These are phyloP conservation scores for Flaveria ramosissima DNA, from an alignment of 129 eudicot species.

Conservation along the genomic window DNA sequence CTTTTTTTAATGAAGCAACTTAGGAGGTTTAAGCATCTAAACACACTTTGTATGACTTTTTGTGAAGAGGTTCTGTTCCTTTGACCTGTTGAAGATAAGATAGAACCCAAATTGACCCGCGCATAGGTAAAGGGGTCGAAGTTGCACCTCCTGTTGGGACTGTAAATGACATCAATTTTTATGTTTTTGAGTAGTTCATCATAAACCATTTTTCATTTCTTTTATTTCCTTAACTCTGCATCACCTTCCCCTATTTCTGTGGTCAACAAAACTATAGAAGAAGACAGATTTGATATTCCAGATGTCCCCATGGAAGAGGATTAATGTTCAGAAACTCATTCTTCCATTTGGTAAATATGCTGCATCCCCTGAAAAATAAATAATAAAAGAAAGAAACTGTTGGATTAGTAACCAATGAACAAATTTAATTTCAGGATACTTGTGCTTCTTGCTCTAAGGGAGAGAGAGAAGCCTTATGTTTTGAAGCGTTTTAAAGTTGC, in stretches of 20 bases:
- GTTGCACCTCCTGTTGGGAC: too few species aligned
- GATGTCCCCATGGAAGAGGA: constrained; percentile 99
- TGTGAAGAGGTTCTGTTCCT: background rate
- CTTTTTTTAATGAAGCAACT: background rate
- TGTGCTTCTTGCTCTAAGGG: background rate
- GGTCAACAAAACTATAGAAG: constrained; percentile 64
- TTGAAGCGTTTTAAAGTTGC: background rate
- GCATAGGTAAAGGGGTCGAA: background rate
- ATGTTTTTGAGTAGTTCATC: too few species aligned
- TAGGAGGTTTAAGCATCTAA: background rate
- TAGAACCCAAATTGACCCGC: background rate
- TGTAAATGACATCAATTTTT: too few species aligned
- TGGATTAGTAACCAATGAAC: background rate
- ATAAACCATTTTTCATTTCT: background rate
- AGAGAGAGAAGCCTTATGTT: background rate
- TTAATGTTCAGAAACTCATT: constrained; percentile 22
- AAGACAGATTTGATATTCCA: constrained; percentile 89
- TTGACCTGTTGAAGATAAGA: background rate
- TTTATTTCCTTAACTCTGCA: constrained; percentile 45
- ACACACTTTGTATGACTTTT: too few species aligned
- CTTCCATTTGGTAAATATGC: too few species aligned
- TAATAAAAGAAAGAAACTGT: too few species aligned
- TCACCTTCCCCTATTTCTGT: constrained; percentile 69
- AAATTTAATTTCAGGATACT: background rate
- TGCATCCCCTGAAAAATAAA: too few species aligned